Evolutionary conservation across 768 basidiomycete species (phyloP).

Genomic region (Lactarius psammicola): DNA sequence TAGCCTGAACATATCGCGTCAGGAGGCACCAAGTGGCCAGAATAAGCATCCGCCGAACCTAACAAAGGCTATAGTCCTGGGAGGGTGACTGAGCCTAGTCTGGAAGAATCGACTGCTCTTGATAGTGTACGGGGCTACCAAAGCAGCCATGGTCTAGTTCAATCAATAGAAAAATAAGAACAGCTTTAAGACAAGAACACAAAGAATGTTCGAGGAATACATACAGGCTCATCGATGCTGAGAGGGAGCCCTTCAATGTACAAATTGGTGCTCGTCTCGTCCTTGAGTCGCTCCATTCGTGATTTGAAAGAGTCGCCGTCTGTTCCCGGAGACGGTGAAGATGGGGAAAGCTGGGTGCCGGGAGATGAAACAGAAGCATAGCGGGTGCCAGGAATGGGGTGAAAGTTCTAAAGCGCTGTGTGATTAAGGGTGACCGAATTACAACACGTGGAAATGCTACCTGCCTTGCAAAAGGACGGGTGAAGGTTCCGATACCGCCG

Average conservation of each 20-base stretch:
- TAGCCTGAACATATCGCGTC: constrained; percentile 44
- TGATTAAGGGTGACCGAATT: background rate
- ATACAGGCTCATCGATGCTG: constrained; percentile 63
- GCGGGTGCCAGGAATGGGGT: constrained; percentile 77
- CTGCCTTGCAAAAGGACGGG: constrained; percentile 83
- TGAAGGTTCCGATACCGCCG: constrained; percentile 75
- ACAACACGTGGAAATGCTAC: constrained; percentile 15
- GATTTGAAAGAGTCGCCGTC: constrained; percentile 56
- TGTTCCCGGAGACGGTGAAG: constrained; percentile 15
- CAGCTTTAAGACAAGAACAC: background rate
- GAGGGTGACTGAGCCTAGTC: constrained; percentile 71
- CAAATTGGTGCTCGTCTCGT: constrained; percentile 67
- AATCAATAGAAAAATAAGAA: background rate
- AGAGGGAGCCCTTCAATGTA: constrained; percentile 82
- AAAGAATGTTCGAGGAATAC: constrained; percentile 22
- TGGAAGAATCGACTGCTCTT: constrained; percentile 79
- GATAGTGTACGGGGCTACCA: constrained; percentile 70
- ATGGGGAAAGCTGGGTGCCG: constrained; percentile 12
- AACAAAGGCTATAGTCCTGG: constrained; percentile 79
- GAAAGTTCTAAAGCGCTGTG: constrained; percentile 49
- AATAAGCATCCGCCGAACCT: constrained; percentile 45
- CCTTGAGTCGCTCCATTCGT: constrained; percentile 75
- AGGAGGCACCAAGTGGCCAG: background rate
- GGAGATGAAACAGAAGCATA: constrained; percentile 43
- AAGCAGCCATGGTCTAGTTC: constrained; percentile 55